A percentile compares a stretch with the other conserved stretches of the same genome.
These are phyloP conservation scores for Rostrohypoxylon terebratum DNA, from an alignment of 495 filamentous ascomycete species.

Conservation along the genomic window DNA sequence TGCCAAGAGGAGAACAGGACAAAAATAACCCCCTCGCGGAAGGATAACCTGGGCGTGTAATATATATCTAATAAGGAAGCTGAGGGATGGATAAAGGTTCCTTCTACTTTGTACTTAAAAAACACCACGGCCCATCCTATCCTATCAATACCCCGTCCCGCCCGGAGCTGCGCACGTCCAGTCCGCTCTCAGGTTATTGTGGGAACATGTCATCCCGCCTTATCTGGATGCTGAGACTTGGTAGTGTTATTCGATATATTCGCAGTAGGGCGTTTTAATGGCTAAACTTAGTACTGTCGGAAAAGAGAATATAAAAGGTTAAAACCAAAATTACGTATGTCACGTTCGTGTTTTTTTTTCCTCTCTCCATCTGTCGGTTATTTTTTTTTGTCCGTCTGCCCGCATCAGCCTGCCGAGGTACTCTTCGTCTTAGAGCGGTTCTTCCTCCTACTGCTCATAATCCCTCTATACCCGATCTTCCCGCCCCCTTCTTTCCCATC, in stretches of 20 bases:
- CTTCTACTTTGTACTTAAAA: conserved; percentile 24
- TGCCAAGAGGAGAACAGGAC: neutral
- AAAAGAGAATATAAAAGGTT: conserved; percentile 9
- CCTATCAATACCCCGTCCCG: neutral
- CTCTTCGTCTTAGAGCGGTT: neutral
- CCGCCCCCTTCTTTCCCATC: neutral
- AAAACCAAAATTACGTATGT: neutral
- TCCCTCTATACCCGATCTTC: neutral
- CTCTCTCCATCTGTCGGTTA: too few species aligned
- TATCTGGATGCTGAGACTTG: neutral
- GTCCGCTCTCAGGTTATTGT: conserved; percentile 1
- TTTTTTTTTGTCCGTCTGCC: neutral
- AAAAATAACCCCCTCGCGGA: neutral
- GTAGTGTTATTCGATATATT: neutral
- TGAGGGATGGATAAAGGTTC: conserved; percentile 5
- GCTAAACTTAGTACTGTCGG: neutral
- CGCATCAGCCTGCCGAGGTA: neutral
- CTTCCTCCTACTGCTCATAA: neutral
- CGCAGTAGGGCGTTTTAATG: conserved; percentile 2
- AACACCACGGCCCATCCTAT: neutral
- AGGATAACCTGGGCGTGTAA: conserved; percentile 32
- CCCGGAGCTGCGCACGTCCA: conserved; percentile 1
- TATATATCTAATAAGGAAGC: conserved; percentile 40
- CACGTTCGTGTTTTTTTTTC: neutral
- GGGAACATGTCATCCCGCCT: neutral